Evolutionary conservation across 495 filamentous ascomycete species (phyloP).

Genomic region (Neurospora africana): DNA sequence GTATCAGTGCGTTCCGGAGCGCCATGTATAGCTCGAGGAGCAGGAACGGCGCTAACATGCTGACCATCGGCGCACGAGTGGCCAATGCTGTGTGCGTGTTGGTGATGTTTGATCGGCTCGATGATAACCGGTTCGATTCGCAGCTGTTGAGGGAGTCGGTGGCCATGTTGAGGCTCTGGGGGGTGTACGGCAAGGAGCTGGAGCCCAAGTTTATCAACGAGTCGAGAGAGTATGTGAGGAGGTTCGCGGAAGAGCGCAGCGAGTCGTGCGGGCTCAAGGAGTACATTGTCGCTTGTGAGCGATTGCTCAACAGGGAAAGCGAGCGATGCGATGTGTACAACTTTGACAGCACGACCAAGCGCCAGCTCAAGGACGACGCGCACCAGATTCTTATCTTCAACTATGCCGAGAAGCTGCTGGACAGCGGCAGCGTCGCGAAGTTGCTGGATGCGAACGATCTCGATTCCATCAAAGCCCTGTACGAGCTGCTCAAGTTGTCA

Average conservation of each 20-base stretch:
- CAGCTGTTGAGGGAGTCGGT: slow-evolving; percentile 59
- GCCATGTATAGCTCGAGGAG: slow-evolving; percentile 46
- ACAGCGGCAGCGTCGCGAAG: slow-evolving; percentile 49
- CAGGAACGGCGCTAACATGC: slow-evolving; percentile 26
- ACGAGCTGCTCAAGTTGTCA: slow-evolving; percentile 57
- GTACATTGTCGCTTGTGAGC: slow-evolving; percentile 58
- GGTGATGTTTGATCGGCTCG: slow-evolving; percentile 58
- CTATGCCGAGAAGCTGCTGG: slow-evolving; percentile 51
- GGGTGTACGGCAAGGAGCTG: slow-evolving; percentile 66
- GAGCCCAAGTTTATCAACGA: slow-evolving; percentile 60
- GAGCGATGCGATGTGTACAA: slow-evolving; percentile 65
- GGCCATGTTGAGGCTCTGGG: slow-evolving; percentile 69
- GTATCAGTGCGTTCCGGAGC: slow-evolving; percentile 46
- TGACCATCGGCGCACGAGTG: slow-evolving; percentile 42
- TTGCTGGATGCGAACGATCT: slow-evolving; percentile 58
- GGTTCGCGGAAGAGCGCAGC: slow-evolving; percentile 55
- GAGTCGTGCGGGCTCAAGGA: slow-evolving; percentile 46
- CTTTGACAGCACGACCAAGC: slow-evolving; percentile 71
- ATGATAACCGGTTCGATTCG: slow-evolving; percentile 38
- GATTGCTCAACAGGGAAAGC: slow-evolving; percentile 59
- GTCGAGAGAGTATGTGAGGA: slow-evolving; percentile 53
- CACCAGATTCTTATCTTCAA: slow-evolving; percentile 55
- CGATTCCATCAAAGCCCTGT: slow-evolving; percentile 61
- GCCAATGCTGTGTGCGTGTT: slow-evolving; percentile 66
- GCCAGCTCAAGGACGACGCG: slow-evolving; percentile 58